Base-by-base conservation (phyloP, 768 basidiomycete genomes). In the Boletus barrowsii region DNA sequence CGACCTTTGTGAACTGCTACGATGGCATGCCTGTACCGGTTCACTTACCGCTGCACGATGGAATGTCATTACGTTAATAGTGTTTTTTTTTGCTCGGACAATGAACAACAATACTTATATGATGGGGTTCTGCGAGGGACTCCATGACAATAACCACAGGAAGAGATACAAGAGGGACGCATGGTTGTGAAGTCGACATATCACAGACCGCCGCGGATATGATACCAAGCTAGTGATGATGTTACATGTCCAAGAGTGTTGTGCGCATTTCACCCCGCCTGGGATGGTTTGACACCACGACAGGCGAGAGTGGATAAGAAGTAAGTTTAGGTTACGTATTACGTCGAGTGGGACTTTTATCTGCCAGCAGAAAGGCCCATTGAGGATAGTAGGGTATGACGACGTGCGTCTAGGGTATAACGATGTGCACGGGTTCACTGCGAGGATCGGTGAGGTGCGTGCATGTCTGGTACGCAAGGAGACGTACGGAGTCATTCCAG, bases 401-500 rank as follows among this genome's bases (percentile, higher is more conserved):
- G 54, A 33, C 42, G 49, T 53, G 58, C 41, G 53, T 59, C 62
- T 47, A 49, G 58, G 61, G 70, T 70, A 70, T 69, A 60, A 53
- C 41, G 20, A 50, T 37, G 45, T 49, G 48, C 37, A 51, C 30
- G 43, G 40, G 56, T 47, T 72, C 58, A 62, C 63, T 71, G 56
- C 24, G 33, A 41, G n/a, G n/a, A 50, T 47, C 20, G 44, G 42
- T 59, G 20, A 65, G 56, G 15, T 13, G n/a, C 4, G 39, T n/a
- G 24, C 18, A 9, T 3, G 7, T 10, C 15, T 1, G 4, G 42
- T 2, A 20, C 11, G 5, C 37, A 10, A 42, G 26, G 10, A 10
- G 49, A 67, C 64, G 45, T 53, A 72, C 77, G 57, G 76, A 69
- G 49, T 83, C 81, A 55, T 76, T 77, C 83, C 83, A 85, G 59